These are phyloP conservation scores for Metschnikowia similis DNA, from an alignment of 805 yeast genomes.

Conservation along the genomic window DNA sequence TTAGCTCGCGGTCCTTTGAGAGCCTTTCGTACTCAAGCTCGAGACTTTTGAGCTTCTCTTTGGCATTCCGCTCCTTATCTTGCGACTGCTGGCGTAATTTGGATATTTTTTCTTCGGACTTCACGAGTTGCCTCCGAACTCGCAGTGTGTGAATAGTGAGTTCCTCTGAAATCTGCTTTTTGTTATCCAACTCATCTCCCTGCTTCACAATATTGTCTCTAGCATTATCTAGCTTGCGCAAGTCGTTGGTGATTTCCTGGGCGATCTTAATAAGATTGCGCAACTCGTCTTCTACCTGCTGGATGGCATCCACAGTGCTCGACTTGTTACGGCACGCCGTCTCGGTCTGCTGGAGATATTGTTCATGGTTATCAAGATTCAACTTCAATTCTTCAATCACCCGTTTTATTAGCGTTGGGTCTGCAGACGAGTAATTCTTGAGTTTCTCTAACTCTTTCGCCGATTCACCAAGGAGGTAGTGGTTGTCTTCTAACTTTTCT, in stretches of 20 bases:
- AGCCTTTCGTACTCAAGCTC: slow-evolving; percentile 45
- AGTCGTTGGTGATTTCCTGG: slow-evolving; percentile 49
- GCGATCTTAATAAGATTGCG: slow-evolving; percentile 45
- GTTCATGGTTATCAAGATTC: slow-evolving; percentile 37
- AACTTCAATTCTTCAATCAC: slow-evolving; percentile 50
- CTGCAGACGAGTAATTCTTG: slow-evolving; percentile 55
- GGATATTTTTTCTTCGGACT: slow-evolving; percentile 44
- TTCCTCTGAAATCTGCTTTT: slow-evolving; percentile 35
- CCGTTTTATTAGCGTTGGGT: slow-evolving; percentile 51
- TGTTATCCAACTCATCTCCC: slow-evolving; percentile 37
- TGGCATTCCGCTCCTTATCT: slow-evolving; percentile 41
- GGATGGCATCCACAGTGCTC: slow-evolving; percentile 56
- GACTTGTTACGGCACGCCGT: slow-evolving; percentile 46
- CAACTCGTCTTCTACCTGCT: slow-evolving; percentile 35
- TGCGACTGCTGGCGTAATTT: slow-evolving; percentile 42
- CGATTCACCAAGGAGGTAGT: slow-evolving; percentile 52
- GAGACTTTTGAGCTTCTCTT: slow-evolving; percentile 40
- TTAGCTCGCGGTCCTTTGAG: slow-evolving; percentile 44
- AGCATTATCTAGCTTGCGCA: slow-evolving; percentile 39
- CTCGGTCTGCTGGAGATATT: slow-evolving; percentile 29
- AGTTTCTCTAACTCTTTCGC: slow-evolving; percentile 57
- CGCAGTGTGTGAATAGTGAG: slow-evolving; percentile 42
- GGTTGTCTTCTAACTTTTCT: slow-evolving; percentile 57
- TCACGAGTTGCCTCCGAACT: slow-evolving; percentile 46
- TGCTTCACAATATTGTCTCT: slow-evolving; percentile 25